Evolutionary conservation across 2,329 filamentous ascomycete species (phyloP).

Genomic region (Verticillium isaacii): DNA sequence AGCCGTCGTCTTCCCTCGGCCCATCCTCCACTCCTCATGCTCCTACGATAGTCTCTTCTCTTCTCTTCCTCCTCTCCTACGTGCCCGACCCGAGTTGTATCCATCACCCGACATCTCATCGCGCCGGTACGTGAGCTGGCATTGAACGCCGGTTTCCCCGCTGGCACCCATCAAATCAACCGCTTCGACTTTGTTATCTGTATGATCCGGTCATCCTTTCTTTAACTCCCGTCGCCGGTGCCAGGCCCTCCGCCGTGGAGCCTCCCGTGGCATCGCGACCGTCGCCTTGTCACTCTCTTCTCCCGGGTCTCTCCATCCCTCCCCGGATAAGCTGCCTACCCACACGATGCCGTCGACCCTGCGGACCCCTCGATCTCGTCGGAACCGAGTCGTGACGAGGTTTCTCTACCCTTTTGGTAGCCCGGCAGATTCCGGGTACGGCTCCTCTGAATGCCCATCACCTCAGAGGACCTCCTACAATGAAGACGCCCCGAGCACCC

Average conservation of each 20-base stretch:
- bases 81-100: background rate
- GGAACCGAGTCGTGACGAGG: background rate
- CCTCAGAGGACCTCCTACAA: slow-evolving; percentile 1
- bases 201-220: background rate
- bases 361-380: background rate
- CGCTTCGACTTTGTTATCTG: background rate
- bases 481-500: background rate
- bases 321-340: background rate
- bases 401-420: background rate
- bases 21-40: background rate
- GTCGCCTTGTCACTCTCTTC: background rate
- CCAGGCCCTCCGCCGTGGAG: background rate
- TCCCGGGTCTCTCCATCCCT: background rate
- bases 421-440: slow-evolving; percentile 12
- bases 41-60: background rate
- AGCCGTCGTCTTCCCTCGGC: background rate
- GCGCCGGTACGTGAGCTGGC: background rate
- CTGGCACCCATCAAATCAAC: background rate
- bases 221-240: background rate
- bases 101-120: background rate
- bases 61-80: background rate
- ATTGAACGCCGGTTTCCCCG: background rate
- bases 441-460: slow-evolving; percentile 6
- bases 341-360: background rate
- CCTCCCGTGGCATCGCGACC: background rate